Evolutionary conservation across 164 flowering plant species (phyloP).

Genomic region (Litsea cubeba): DNA sequence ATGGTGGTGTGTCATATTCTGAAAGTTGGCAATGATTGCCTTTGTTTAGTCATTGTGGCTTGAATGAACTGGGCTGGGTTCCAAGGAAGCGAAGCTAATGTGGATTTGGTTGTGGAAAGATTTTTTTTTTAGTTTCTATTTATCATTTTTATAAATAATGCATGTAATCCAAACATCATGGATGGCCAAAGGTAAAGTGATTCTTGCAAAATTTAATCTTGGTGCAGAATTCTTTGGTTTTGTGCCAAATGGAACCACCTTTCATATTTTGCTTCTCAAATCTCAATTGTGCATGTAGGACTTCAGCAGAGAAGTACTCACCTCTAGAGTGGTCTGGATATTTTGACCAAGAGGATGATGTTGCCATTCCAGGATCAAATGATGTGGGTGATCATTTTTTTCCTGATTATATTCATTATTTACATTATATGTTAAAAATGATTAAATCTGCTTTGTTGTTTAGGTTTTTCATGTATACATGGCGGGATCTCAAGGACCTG

Average conservation of each 20-base stretch:
- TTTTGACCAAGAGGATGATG: slow-evolving; percentile 69
- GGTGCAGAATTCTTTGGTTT: background rate
- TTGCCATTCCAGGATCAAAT: slow-evolving; percentile 48
- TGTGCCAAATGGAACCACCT: background rate
- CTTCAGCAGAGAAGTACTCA: slow-evolving; percentile 42
- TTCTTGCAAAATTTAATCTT: background rate
- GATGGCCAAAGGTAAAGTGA: background rate
- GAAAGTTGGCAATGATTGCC: too few species aligned
- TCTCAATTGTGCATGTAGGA: slow-evolving; percentile 31
- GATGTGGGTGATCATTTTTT: slow-evolving; percentile 34
- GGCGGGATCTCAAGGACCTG: slow-evolving; percentile 91
- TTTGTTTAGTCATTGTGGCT: too few species aligned
- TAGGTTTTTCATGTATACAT: slow-evolving; percentile 86
- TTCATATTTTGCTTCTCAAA: slow-evolving; percentile 1
- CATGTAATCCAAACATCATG: background rate
- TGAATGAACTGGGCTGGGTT: too few species aligned
- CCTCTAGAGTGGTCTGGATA: slow-evolving; percentile 65
- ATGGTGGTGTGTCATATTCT: too few species aligned
- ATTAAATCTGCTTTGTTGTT: slow-evolving; percentile 13
- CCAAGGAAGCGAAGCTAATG: too few species aligned
- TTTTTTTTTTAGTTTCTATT: too few species aligned
- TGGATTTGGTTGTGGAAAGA: too few species aligned
- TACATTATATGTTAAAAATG: background rate
- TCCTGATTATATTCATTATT: background rate
- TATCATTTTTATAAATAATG: too few species aligned